Evolutionary conservation across 768 basidiomycete species (phyloP), one percentile per base, ranked within the genome.

Genomic region (Suillus luteus): DNA sequence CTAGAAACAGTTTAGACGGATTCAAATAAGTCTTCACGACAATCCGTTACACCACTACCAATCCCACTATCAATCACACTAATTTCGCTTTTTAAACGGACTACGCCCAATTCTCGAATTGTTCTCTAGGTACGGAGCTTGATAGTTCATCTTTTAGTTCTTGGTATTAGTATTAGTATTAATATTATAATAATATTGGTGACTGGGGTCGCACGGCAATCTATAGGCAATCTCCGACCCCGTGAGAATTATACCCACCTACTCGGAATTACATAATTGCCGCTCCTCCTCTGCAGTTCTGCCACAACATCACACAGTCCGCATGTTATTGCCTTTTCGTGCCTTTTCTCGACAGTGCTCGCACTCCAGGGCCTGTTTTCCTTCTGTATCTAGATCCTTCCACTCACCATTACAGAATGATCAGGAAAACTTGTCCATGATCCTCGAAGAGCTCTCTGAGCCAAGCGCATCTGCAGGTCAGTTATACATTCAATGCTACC

Each of bases 381-480:
- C 61, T 46, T 17, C 15, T 60, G 24, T 51, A 48, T 19, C 38
- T 31, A 65, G 57, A 59, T 54, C 48, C 11, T 35, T 65, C 6
- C 46, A 59, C 35, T 60, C 65, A 0, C 49, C 57, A 5, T 37
- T 76, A 59, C 62, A 65, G 49, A 61, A 63, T 9, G 75, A 75
- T 65, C 72, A 69, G 52, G 57, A 69, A 10, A 61, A 63, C 15
- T 65, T 75, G 17, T 60, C 64, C 37, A 55, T 68, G 59, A 75
- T 75, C 44, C 69, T 75, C 8, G 62, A 61, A 12, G 68, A 75
- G 33, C 52, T 54, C 33, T 54, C 52, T 7, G 52, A 35, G 10
- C 5, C 31, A 68, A 31, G 72, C 66, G 7, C 27, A 38, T 4
- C 57, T 33, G 22, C 62, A 44, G 55, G 67, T 68, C 52, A 6